Conservation (phyloP, 495 filamentous ascomycete genomes). For the Coniosporium apollinis region DNA sequence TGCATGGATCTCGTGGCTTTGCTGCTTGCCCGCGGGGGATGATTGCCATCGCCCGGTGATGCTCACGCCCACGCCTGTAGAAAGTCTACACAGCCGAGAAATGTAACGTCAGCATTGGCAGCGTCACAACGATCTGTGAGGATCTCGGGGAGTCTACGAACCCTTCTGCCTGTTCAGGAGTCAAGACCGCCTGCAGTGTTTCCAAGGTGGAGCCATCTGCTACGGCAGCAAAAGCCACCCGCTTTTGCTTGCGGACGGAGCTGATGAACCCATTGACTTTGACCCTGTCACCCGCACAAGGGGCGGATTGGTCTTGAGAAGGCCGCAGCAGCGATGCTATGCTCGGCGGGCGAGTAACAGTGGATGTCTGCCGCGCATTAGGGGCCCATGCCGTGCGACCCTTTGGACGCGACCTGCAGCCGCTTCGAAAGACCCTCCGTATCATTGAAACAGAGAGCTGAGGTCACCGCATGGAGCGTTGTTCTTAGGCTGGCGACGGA, state of each 20-base stretch:
- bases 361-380: slow-evolving; percentile 13
- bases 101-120: background rate
- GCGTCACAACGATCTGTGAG: no score
- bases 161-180: slow-evolving; percentile 58
- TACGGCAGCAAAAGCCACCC: slow-evolving; percentile 63
- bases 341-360: slow-evolving; percentile 5
- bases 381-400: no score
- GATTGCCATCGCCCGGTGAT: slow-evolving; percentile 65
- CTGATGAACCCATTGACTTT: slow-evolving; percentile 66
- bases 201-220: slow-evolving; percentile 73
- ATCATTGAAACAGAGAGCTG: no score
- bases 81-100: slow-evolving; percentile 36
- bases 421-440: no score
- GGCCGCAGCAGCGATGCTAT: slow-evolving; percentile 16
- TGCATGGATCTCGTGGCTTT: slow-evolving; percentile 68
- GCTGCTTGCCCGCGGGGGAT: slow-evolving; percentile 48
- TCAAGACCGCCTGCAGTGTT: slow-evolving; percentile 68
- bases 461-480: no score
- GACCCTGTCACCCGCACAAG: slow-evolving; percentile 23
- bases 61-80: slow-evolving; percentile 62
- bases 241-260: slow-evolving; percentile 75
- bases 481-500: no score
- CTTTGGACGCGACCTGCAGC: no score
- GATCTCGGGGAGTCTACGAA: no score
- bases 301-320: no score